phyloP scores from a whole-genome alignment of 1,139 yeast genomes.

The Saccharomyces pastorianus region DNA sequence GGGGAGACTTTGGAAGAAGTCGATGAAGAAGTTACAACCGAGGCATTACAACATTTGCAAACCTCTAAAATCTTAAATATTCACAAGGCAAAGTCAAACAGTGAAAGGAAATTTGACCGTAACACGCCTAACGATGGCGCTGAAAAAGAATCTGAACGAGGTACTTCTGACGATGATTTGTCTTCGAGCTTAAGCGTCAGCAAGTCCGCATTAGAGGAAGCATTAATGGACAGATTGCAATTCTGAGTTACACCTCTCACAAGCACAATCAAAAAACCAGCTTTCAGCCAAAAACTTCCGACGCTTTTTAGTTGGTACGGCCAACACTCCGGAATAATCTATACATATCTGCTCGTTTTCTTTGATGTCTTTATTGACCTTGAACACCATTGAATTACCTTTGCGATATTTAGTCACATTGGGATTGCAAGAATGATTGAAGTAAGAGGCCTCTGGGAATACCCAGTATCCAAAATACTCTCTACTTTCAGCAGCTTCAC shows the following conservation, averaged over 20 bases:
- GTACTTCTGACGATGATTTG: conserved; percentile 17
- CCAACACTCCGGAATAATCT: conserved; percentile 49
- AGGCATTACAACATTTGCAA: conserved; percentile 19
- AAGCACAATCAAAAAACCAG: conserved; percentile 59
- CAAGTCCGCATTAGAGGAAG: conserved; percentile 42
- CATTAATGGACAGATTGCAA: conserved; percentile 32
- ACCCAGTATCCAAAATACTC: conserved; percentile 65
- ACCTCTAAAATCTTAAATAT: conserved; percentile 22
- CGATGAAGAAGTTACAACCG: conserved; percentile 10
- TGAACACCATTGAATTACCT: conserved; percentile 34
- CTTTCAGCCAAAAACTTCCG: conserved; percentile 39
- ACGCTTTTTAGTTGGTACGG: conserved; percentile 39
- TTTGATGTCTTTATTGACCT: conserved; percentile 31
- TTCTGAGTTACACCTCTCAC: conserved; percentile 38
- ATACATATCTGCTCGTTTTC: conserved; percentile 51
- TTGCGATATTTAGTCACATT: conserved; percentile 36
- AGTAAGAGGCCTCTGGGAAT: conserved; percentile 60
- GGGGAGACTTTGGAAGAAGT: background rate
- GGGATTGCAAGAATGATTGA: conserved; percentile 60
- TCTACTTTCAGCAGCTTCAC: conserved; percentile 38
- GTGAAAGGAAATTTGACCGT: conserved; percentile 7
- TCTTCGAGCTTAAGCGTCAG: conserved; percentile 34
- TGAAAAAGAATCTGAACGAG: conserved; percentile 1
- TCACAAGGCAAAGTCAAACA: conserved; percentile 6
- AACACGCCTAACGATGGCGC: background rate